Percentiles rank a stretch among this genome's conserved stretches.
Evolutionary conservation across 352 stramenopile species (phyloP).

Genomic region (Lagenidium giganteum): DNA sequence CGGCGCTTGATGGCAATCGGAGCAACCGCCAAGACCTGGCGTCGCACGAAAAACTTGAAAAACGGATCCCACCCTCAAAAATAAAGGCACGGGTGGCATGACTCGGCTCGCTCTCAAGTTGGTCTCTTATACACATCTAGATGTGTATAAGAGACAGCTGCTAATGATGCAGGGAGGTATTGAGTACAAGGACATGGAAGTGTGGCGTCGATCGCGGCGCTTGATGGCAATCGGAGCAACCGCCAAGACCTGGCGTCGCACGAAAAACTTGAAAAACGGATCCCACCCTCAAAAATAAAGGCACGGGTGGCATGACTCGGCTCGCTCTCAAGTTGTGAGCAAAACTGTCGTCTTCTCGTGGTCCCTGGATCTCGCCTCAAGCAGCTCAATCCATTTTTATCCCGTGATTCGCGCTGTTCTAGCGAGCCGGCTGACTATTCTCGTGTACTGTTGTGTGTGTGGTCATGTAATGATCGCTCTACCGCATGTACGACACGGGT

Average conservation of each 20-base stretch:
- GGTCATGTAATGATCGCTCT: too few species aligned
- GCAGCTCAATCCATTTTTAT: constrained; percentile 4
- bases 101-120: too few species aligned
- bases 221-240: background rate
- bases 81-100: too few species aligned
- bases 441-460: too few species aligned
- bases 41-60: background rate
- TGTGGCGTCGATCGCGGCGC: background rate
- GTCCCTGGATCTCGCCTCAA: constrained; percentile 1
- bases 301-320: too few species aligned
- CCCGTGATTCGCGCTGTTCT: background rate
- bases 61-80: background rate
- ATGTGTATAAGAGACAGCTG: too few species aligned
- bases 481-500: too few species aligned
- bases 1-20: background rate
- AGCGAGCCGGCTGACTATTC: too few species aligned
- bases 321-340: too few species aligned
- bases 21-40: background rate
- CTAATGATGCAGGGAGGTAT: background rate
- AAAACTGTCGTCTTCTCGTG: too few species aligned
- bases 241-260: background rate
- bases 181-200: constrained; percentile 2
- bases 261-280: background rate
- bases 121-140: too few species aligned
- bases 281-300: too few species aligned